Base-by-base conservation (phyloP, 1,284 basidiomycete genomes). In the Ceraceosorus guamensis region DNA sequence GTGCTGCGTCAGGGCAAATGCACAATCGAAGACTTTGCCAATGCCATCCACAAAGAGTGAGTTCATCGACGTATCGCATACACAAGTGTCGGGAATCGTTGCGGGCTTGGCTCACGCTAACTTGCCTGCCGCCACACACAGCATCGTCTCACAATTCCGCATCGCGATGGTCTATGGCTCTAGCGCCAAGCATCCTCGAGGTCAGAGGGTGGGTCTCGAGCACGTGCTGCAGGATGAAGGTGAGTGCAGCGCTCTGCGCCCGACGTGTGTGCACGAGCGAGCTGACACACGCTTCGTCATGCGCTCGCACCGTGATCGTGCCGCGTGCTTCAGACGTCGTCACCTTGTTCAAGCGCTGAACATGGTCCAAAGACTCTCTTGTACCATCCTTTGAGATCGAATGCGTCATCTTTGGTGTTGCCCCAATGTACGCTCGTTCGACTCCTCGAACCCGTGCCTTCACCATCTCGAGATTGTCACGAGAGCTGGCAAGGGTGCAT, bases 151-250 rank as follows among this genome's bases (percentile, higher is more conserved):
- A 65, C 50, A 43, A n/a, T 46, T 46, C n/a, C 24, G 4, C 58
- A 91, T 87, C 75, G 89, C 89, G 13, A 81, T 91, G 58, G 91
- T 93, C 1, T 95, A 89, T 88, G 91, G 92, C 53, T 81, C 89
- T 1, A 93, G 89, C 63, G 92, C 91, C 30, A 98, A 97, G 79
- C 95, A 98, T 76, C 82, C 91, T 11, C 82, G 92, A 66, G 95
- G 95, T 2, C 95, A 99, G 78, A 92, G 95, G 76, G 91, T 96
- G 33, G 93, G 95, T 13, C 54, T 51, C 6, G 71, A 70, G 48
- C 70, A 72, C 37, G 59, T 70, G 5, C 54, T 73, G 18, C 62
- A 62, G 32, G 69, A 73, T 46, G 71, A 74, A 24, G 68, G 50
- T 56, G 24, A 24, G 24, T 24, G 24, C 24, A 24, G 24, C 24